A percentile compares a stretch with the other conserved stretches of the same genome.
phyloP scores from a whole-genome alignment of 441 rosid species.

The Pelargonium myrrhifolium region DNA sequence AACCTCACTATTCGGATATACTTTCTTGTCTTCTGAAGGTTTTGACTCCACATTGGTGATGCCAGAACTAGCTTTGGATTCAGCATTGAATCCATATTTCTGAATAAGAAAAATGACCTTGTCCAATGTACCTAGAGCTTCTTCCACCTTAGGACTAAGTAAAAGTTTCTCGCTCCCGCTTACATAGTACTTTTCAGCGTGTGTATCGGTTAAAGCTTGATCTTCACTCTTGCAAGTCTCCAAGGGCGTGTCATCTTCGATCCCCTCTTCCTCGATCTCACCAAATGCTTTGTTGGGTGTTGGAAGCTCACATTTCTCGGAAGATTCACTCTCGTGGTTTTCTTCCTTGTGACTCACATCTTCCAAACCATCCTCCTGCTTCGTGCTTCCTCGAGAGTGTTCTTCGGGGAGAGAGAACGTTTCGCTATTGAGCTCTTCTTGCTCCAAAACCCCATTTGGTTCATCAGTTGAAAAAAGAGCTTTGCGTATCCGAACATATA shows the following conservation, averaged over 20 bases:
- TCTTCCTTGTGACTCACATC: conserved; percentile 17
- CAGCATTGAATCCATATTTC: conserved; percentile 32
- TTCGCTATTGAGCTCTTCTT: conserved; percentile 18
- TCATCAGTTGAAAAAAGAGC: conserved; percentile 36
- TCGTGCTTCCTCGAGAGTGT: conserved; percentile 19
- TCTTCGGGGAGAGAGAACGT: conserved; percentile 18
- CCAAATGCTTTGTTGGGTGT: conserved; percentile 24
- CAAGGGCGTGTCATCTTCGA: conserved; percentile 17
- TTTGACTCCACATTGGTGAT: conserved; percentile 24
- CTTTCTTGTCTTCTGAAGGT: conserved; percentile 19
- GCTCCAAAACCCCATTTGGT: conserved; percentile 23
- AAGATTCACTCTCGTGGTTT: conserved; percentile 18
- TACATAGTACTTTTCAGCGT: conserved; percentile 15
- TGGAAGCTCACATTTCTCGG: conserved; percentile 11
- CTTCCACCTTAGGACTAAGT: conserved; percentile 58
- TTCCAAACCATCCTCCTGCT: conserved; percentile 3
- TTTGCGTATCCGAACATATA: conserved; percentile 51
- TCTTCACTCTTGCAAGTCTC: conserved; percentile 21
- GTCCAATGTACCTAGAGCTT: conserved; percentile 73
- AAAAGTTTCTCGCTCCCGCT: conserved; percentile 28
- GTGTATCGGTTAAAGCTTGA: conserved; percentile 15
- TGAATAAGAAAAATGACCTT: conserved; percentile 52
- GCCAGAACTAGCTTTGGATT: conserved; percentile 23
- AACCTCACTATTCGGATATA: conserved; percentile 25
- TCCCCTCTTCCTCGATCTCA: conserved; percentile 63